Conservation (phyloP, 192 early-diverging fungal species). For the Chytriomyces confervae region DNA sequence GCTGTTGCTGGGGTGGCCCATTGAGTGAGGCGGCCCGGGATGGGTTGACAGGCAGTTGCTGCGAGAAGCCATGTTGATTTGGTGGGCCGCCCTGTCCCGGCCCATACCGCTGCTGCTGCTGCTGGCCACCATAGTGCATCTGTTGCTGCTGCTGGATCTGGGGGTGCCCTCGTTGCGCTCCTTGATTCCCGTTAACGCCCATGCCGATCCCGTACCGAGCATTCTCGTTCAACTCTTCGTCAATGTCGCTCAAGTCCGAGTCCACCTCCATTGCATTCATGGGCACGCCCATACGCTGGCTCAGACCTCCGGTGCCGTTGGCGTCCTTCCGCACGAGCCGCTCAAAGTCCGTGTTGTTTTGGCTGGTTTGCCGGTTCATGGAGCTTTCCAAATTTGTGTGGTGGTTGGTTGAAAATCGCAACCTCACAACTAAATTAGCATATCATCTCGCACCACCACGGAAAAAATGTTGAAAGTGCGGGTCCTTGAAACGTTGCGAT, state of each 20-base stretch:
- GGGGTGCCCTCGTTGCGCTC: background rate
- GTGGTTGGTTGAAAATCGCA: too few species aligned
- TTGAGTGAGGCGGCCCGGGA: background rate
- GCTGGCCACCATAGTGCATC: background rate
- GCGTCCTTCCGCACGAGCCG: background rate
- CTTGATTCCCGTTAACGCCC: background rate
- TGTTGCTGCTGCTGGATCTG: background rate
- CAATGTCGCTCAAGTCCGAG: slow-evolving; percentile 26
- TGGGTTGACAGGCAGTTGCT: slow-evolving; percentile 14
- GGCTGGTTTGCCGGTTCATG: background rate
- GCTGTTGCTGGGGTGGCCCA: background rate
- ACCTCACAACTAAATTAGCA: too few species aligned
- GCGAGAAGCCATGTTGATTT: background rate
- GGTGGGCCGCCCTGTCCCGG: too few species aligned
- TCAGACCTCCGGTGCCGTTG: background rate
- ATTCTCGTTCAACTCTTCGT: slow-evolving; percentile 21
- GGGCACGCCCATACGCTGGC: slow-evolving; percentile 1
- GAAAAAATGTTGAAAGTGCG: too few species aligned
- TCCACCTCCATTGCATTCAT: slow-evolving; percentile 33
- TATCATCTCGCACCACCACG: too few species aligned
- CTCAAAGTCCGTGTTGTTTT: slow-evolving; percentile 18
- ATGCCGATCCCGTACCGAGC: background rate
- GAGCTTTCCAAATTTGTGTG: too few species aligned
- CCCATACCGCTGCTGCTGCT: background rate
- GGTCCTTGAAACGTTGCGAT: too few species aligned